Conservation (phyloP, 495 filamentous ascomycete species). For the Pyrenopolyporus hunteri region DNA sequence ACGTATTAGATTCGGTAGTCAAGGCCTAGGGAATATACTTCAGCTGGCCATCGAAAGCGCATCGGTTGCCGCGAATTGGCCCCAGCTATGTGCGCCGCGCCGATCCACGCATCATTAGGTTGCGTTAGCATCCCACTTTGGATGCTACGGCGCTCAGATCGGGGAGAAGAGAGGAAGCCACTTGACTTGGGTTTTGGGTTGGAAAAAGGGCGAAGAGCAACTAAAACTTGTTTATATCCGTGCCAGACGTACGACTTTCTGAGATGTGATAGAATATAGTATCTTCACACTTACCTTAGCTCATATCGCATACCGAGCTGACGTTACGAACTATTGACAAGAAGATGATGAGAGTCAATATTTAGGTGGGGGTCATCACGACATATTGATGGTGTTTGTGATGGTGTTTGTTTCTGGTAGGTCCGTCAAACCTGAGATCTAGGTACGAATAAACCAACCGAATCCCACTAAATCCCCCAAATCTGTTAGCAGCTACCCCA, state of each 20-base stretch:
- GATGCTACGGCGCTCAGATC: neutral
- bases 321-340: conserved; percentile 1
- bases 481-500: conserved; percentile 1
- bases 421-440: neutral
- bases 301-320: neutral
- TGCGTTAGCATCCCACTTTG: neutral
- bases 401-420: neutral
- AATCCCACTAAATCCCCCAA: too few relatives aligned
- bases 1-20: conserved; percentile 7
- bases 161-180: conserved; percentile 1
- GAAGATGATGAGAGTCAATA: neutral
- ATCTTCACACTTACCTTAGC: neutral
- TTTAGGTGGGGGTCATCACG: conserved; percentile 11
- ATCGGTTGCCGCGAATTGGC: conserved; percentile 1
- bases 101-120: conserved; percentile 30
- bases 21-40: neutral
- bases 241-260: neutral
- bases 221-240: conserved; percentile 5
- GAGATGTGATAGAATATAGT: neutral
- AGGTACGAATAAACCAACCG: too few relatives aligned
- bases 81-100: conserved; percentile 6
- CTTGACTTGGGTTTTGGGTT: too few relatives aligned
- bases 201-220: neutral
- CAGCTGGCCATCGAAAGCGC: conserved; percentile 14
- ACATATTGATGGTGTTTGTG: conserved; percentile 11